Percentiles rank a stretch among this genome's conserved stretches.
Conservation (phyloP, 257 asterid genomes). For the Verbascum thapsus region DNA sequence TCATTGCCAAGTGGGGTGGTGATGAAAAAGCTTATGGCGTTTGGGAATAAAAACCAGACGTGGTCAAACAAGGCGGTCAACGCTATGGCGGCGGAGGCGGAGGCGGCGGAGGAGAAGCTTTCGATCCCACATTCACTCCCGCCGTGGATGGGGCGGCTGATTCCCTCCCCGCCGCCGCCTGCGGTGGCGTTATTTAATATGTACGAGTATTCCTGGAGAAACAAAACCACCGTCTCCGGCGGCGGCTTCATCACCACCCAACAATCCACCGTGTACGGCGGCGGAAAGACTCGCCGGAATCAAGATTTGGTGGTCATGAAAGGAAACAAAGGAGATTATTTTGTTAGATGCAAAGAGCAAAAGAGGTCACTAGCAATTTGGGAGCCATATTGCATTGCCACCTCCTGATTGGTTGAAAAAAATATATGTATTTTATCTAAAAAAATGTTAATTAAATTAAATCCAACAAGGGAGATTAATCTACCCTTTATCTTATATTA, state of each 20-base stretch:
- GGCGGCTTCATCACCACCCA: conserved; percentile 26
- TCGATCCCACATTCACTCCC: conserved; percentile 39
- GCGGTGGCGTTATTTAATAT: conserved; percentile 39
- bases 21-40: conserved; percentile 47
- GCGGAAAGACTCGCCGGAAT: not conserved
- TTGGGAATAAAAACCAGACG: conserved; percentile 39
- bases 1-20: conserved; percentile 36
- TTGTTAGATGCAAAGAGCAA: conserved; percentile 66
- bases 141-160: conserved; percentile 32
- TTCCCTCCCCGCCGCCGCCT: conserved; percentile 26
- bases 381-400: conserved; percentile 79
- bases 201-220: conserved; percentile 50
- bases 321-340: conserved; percentile 44
- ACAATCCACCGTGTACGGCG: not conserved
- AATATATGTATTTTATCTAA: not conserved
- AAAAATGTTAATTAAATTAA: conserved; percentile 26
- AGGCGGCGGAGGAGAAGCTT: not conserved
- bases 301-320: conserved; percentile 46
- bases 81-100: too few species aligned
- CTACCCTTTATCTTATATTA: not conserved
- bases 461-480: conserved; percentile 3
- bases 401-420: conserved; percentile 42
- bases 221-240: conserved; percentile 27
- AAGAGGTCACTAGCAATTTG: conserved; percentile 50
- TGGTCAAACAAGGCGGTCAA: conserved; percentile 31